Conservation (phyloP, 441 rosid genomes). For the Erodium texanum region DNA sequence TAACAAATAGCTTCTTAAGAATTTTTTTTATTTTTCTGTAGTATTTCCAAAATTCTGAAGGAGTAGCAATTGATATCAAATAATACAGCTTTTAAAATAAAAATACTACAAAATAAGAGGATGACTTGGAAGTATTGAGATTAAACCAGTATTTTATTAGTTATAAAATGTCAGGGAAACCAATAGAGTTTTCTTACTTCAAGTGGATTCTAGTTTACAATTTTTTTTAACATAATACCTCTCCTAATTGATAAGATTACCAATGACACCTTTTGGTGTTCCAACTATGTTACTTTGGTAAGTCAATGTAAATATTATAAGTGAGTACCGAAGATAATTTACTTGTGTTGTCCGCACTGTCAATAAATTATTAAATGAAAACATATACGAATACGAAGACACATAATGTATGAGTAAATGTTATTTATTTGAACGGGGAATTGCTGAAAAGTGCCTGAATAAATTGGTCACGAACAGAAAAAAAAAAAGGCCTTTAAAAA, state of each 20-base stretch:
- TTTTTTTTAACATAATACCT: background rate
- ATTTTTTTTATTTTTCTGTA: no score
- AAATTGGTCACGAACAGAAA: no score
- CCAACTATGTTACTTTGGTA: background rate
- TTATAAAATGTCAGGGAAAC: background rate
- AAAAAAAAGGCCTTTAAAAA: no score
- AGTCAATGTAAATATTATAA: slow-evolving; percentile 1
- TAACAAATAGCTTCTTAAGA: background rate
- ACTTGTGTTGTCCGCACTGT: background rate
- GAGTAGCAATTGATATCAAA: no score
- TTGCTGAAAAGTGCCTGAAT: no score
- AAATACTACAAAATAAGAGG: background rate
- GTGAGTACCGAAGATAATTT: background rate
- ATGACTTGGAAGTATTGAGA: background rate
- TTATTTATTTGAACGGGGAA: no score
- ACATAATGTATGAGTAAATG: background rate
- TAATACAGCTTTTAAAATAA: background rate
- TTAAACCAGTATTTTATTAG: background rate
- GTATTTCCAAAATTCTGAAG: background rate
- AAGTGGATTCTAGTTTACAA: background rate
- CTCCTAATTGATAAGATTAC: background rate
- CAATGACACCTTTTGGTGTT: background rate
- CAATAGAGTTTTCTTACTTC: background rate
- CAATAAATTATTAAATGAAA: background rate
- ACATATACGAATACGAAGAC: background rate